Conservation (phyloP, 2,329 filamentous ascomycete species). For the Magnaporthiopsis poae region DNA sequence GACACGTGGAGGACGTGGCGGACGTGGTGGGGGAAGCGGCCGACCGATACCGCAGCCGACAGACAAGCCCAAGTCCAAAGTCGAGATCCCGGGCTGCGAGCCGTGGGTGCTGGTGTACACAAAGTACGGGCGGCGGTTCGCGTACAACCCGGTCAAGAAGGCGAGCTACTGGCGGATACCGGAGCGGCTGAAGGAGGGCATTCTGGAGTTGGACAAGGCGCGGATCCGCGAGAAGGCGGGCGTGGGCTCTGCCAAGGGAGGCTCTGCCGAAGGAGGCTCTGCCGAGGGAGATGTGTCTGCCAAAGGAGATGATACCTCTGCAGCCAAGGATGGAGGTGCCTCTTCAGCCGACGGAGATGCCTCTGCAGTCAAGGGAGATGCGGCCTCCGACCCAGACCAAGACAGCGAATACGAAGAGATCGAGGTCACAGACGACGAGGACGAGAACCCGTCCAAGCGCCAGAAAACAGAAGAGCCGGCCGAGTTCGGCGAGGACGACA, state of each 20-base stretch:
- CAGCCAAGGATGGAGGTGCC: slow-evolving; percentile 11
- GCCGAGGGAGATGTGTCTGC: slow-evolving; percentile 4
- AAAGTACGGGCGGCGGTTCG: slow-evolving; percentile 78
- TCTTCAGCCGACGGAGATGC: too few relatives aligned
- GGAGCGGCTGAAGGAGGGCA: slow-evolving; percentile 70
- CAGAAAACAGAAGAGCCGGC: slow-evolving; percentile 44
- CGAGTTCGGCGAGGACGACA: slow-evolving; percentile 89
- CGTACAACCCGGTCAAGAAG: slow-evolving; percentile 76
- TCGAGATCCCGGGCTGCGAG: slow-evolving; percentile 67
- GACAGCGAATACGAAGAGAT: slow-evolving; percentile 71
- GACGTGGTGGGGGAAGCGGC: slow-evolving; percentile 44
- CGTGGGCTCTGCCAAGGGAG: too few relatives aligned
- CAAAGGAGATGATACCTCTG: too few relatives aligned
- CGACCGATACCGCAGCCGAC: slow-evolving; percentile 57
- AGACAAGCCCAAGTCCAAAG: slow-evolving; percentile 73
- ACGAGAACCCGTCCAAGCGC: slow-evolving; percentile 39
- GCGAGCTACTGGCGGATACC: slow-evolving; percentile 94
- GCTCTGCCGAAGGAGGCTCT: not conserved
- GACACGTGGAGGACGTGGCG: slow-evolving; percentile 34
- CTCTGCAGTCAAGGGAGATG: slow-evolving; percentile 17
- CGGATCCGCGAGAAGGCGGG: slow-evolving; percentile 51
- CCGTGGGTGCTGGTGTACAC: slow-evolving; percentile 92
- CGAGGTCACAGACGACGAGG: slow-evolving; percentile 55
- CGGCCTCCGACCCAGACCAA: slow-evolving; percentile 23
- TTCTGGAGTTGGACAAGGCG: slow-evolving; percentile 62